Percentiles rank a stretch among this genome's conserved stretches.
These are phyloP conservation scores for Salix brachista DNA, from an alignment of 345 rosid genomes.

Conservation along the genomic window DNA sequence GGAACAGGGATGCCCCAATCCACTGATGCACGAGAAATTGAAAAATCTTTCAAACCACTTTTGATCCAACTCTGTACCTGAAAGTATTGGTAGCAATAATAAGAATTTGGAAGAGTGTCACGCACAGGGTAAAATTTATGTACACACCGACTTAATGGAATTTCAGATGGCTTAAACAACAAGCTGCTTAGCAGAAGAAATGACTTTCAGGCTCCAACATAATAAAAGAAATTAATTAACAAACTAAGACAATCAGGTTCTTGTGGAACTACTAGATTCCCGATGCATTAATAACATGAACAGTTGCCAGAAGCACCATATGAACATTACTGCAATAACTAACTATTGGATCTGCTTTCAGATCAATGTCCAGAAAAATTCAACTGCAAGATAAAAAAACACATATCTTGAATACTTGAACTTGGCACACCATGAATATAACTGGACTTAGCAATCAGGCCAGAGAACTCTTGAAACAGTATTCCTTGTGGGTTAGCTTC, in stretches of 20 bases:
- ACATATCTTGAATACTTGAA: too few species aligned
- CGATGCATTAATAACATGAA: not conserved
- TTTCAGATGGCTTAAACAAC: not conserved
- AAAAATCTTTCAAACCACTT: conserved; percentile 82
- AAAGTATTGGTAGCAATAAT: conserved; percentile 12
- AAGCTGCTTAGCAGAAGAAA: not conserved
- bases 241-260: not conserved
- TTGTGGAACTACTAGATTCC: not conserved
- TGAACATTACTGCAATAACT: too few species aligned
- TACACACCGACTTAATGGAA: not conserved
- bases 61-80: conserved; percentile 94
- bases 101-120: not conserved
- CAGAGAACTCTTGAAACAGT: too few species aligned
- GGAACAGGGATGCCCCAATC: conserved; percentile 99
- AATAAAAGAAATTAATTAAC: not conserved
- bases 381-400: not conserved
- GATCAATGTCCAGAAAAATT: not conserved
- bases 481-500: too few species aligned
- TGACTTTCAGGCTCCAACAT: not conserved
- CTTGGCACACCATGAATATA: too few species aligned
- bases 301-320: not conserved
- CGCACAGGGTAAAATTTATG: not conserved
- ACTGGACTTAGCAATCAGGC: too few species aligned
- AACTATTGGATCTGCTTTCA: not conserved
- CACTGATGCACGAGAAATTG: conserved; percentile 92